Base-by-base conservation (phyloP, 73 alveolate species). In the Paramecium biaurelia region DNA sequence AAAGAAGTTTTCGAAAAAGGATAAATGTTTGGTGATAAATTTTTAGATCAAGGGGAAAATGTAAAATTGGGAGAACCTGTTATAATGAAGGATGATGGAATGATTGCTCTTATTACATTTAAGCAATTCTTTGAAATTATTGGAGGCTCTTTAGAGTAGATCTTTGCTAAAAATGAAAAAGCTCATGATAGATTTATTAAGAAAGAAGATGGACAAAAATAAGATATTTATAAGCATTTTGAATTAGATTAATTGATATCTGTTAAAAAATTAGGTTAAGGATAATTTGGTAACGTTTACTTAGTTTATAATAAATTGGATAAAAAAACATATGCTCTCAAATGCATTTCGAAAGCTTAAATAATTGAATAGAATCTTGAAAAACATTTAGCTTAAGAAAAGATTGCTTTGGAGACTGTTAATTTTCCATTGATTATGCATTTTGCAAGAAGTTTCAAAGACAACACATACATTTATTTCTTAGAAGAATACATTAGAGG, bases 271-370 rank as follows among this genome's bases (percentile, higher is more conserved):
- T 63, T 93, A n/a, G 96, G 96, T 15, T 38, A 59, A 74, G 96
- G 96, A 7, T 76, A 85, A 85, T 93, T 92, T 93, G 96, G 96
- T 20, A 92, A 41, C 15, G 96, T 93, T 4, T 92, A 85, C 92
- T 67, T 93, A 11, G 96, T 76, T 5, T 45, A 35, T 8, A 92
- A 93, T 92, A 93, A 92, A 79, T 34, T 35, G 23, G 87, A 93
- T 49, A 93, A 92, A 41, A 63, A 67, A 18, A 32, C 59, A 24
- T 93, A 72, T 92, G 96, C 96, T 15, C 47, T 93, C 0, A 93
- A 93, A 85, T 43, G 94, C 56, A 93, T 93, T 10, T 76, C 92
- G 3, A 92, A 93, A 42, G 82, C 68, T 30, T 45, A 93, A 76
- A 93, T 92, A 14, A 45, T 42, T 4, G 90, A 37, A 42, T 92